Conservation (phyloP, 2,329 filamentous ascomycete genomes). For the Colletotrichum sidae region DNA sequence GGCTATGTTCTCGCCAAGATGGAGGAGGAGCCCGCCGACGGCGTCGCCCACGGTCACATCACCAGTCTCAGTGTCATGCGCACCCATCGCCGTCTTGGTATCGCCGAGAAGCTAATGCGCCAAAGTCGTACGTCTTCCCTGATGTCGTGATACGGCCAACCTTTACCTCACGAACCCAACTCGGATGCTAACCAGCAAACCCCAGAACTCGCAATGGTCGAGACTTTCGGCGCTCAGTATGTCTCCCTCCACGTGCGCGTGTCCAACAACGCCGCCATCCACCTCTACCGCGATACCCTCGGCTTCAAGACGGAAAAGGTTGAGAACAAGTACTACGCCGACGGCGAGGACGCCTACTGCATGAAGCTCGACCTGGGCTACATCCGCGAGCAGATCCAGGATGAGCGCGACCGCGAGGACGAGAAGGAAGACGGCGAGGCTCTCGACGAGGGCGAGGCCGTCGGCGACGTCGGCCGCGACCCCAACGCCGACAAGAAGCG, state of each 20-base stretch:
- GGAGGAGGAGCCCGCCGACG: conserved; percentile 96
- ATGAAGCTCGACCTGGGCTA: conserved; percentile 88
- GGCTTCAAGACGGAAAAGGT: conserved; percentile 90
- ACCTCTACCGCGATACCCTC: conserved; percentile 92
- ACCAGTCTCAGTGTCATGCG: conserved; percentile 96
- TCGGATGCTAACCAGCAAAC: conserved; percentile 3
- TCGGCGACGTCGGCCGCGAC: conserved; percentile 72
- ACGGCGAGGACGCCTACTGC: conserved; percentile 94
- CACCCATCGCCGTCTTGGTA: conserved; percentile 88
- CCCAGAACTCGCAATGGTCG: conserved; percentile 90
- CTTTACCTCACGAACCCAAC: not conserved
- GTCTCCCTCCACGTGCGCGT: conserved; percentile 96
- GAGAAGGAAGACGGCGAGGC: conserved; percentile 50
- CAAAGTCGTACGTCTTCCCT: conserved; percentile 80
- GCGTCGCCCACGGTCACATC: conserved; percentile 94
- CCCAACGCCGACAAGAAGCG: conserved; percentile 71
- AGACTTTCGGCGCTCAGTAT: conserved; percentile 91
- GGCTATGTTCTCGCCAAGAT: conserved; percentile 99
- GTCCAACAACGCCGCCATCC: conserved; percentile 90
- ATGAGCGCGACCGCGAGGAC: conserved; percentile 53
- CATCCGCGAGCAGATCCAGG: conserved; percentile 62
- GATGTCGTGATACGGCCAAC: too few species aligned
- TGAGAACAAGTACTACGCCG: conserved; percentile 93
- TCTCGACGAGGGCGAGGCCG: conserved; percentile 75
- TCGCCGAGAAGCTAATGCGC: conserved; percentile 97